Conservation (phyloP, 495 filamentous ascomycete genomes). For the Penicillium robsamsonii region DNA sequence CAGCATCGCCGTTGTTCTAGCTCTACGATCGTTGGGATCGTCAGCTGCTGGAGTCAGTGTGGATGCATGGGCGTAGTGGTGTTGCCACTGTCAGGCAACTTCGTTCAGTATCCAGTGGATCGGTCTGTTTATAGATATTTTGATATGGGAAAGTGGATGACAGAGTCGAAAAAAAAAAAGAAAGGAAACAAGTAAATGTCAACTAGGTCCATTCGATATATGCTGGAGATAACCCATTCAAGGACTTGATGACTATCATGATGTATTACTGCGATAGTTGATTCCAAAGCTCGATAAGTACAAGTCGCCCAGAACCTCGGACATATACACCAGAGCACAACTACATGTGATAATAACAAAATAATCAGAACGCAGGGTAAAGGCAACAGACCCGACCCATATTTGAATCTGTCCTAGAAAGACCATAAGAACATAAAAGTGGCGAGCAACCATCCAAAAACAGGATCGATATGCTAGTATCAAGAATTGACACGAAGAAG, state of each 20-base stretch:
- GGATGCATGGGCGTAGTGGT: neutral
- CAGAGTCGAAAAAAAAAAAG: conserved; percentile 5
- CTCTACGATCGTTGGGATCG: neutral
- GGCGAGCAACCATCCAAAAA: neutral
- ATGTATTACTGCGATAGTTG: neutral
- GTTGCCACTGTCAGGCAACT: conserved; percentile 23
- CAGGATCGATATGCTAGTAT: neutral
- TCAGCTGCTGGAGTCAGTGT: conserved; percentile 10
- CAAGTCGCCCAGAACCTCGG: neutral
- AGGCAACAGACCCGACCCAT: conserved; percentile 5
- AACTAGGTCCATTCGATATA: neutral
- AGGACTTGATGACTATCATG: neutral
- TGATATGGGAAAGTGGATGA: neutral
- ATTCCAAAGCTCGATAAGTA: neutral
- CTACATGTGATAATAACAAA: neutral
- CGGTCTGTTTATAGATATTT: neutral
- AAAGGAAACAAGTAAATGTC: neutral
- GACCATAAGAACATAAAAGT: neutral
- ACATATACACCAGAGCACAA: neutral
- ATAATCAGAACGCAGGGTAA: neutral
- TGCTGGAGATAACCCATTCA: neutral
- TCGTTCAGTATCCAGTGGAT: neutral
- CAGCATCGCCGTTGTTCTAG: neutral
- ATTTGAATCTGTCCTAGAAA: conserved; percentile 2
- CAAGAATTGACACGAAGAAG: conserved; percentile 3